These are phyloP conservation scores for Fusarium lyarnte DNA, from an alignment of 2,329 filamentous ascomycete genomes.

Conservation along the genomic window DNA sequence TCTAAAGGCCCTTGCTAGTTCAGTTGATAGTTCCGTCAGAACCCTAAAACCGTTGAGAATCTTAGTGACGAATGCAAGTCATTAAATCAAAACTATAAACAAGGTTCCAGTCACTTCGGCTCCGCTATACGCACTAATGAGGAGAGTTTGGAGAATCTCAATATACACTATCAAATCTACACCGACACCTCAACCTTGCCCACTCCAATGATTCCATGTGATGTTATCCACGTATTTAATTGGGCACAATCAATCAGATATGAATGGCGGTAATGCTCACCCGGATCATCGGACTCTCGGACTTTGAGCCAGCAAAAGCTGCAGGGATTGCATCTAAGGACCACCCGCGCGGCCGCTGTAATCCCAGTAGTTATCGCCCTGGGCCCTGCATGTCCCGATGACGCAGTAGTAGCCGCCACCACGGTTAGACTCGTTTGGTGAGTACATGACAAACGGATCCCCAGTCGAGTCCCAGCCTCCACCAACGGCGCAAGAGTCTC, in stretches of 20 bases:
- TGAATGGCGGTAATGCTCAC: not conserved
- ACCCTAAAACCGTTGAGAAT: not conserved
- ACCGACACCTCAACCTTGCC: not conserved
- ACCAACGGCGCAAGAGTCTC: not conserved
- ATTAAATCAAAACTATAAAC: not conserved
- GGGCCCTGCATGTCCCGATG: not conserved
- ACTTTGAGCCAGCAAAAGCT: not conserved
- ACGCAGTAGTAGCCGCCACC: constrained; percentile 2
- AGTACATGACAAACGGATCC: not conserved
- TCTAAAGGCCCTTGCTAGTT: not conserved
- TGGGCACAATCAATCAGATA: not conserved
- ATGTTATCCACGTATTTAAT: not conserved
- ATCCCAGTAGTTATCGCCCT: not conserved
- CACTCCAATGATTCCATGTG: not conserved
- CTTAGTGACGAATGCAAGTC: not conserved
- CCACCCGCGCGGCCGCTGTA: not conserved
- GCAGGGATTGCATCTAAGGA: not conserved
- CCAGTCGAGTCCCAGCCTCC: not conserved
- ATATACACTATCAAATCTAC: not conserved
- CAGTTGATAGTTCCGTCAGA: not conserved
- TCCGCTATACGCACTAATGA: not conserved
- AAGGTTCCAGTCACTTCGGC: not conserved
- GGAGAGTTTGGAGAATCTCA: not conserved
- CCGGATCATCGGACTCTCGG: not conserved
- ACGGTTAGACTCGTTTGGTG: not conserved